Percentiles rank a stretch among this genome's conserved stretches.
These are phyloP conservation scores for Blastomyces silverae DNA, from an alignment of 2,329 filamentous ascomycete genomes.

Conservation along the genomic window DNA sequence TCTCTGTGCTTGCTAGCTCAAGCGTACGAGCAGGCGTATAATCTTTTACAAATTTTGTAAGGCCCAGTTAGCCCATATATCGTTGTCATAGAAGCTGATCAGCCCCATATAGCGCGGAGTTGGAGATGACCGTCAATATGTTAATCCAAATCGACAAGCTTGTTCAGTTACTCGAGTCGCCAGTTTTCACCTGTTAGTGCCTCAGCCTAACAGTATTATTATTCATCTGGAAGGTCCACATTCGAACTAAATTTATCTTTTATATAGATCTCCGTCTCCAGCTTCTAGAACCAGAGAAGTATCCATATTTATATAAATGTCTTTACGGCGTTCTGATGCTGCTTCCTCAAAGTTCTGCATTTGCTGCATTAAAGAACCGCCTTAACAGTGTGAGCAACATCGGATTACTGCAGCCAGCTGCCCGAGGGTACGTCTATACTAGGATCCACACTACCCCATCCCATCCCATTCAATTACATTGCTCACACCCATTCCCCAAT, in stretches of 20 bases:
- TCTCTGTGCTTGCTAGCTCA: slow-evolving; percentile 91
- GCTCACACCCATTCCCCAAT: neutral
- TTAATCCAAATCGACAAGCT: slow-evolving; percentile 98
- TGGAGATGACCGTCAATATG: slow-evolving; percentile 98
- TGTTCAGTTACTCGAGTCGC: slow-evolving; percentile 91
- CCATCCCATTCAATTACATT: neutral
- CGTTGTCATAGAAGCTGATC: slow-evolving; percentile 16
- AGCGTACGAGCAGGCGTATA: slow-evolving; percentile 96
- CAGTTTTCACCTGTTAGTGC: slow-evolving; percentile 85
- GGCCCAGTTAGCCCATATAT: slow-evolving; percentile 27
- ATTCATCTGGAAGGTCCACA: slow-evolving; percentile 5
- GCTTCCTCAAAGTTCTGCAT: slow-evolving; percentile 93
- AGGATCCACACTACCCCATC: neutral
- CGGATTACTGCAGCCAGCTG: slow-evolving; percentile 81
- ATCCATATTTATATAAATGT: slow-evolving; percentile 94
- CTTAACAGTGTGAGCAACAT: slow-evolving; percentile 97
- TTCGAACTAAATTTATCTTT: slow-evolving; percentile 20
- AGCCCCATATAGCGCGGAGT: slow-evolving; percentile 63
- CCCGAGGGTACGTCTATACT: slow-evolving; percentile 59
- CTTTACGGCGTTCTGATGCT: slow-evolving; percentile 96
- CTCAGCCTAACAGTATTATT: neutral
- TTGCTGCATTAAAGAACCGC: slow-evolving; percentile 91
- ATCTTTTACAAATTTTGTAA: slow-evolving; percentile 90
- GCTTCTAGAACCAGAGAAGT: slow-evolving; percentile 88
- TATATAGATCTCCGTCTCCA: slow-evolving; percentile 78